phyloP scores from a whole-genome alignment of 192 early-diverging fungal genomes.

The Coemansia sp. region DNA sequence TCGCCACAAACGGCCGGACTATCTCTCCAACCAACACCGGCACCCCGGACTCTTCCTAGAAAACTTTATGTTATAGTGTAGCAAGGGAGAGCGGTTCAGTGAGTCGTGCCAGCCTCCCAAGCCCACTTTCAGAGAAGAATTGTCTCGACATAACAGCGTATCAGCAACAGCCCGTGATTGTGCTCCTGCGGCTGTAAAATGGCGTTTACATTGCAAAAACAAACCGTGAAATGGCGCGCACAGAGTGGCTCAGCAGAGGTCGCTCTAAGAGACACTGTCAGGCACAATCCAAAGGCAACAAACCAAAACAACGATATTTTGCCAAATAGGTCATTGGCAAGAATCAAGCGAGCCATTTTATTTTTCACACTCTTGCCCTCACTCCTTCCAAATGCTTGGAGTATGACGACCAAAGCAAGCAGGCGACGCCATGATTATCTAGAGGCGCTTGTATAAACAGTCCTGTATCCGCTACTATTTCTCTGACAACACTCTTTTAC shows the following conservation, averaged over 20 bases:
- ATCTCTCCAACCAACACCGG: not conserved
- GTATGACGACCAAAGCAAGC: not conserved
- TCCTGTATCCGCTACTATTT: constrained; percentile 2
- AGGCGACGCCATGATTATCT: constrained; percentile 2
- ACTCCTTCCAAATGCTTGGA: not conserved
- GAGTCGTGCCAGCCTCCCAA: not conserved
- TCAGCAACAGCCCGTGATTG: not conserved
- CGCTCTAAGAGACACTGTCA: not conserved
- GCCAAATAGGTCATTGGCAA: constrained; percentile 10
- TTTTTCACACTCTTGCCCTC: constrained; percentile 1
- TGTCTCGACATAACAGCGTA: not conserved
- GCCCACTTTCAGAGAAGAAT: not conserved
- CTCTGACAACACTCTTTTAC: constrained; percentile 6
- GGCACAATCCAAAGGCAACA: constrained; percentile 10
- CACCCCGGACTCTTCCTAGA: not conserved
- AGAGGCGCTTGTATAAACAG: constrained; percentile 8
- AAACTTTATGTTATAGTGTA: not conserved
- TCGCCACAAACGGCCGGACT: constrained; percentile 1
- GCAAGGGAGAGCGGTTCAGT: not conserved
- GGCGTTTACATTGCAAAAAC: not conserved
- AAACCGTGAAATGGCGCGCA: not conserved
- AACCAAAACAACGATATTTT: constrained; percentile 12
- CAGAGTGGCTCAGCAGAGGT: constrained; percentile 4
- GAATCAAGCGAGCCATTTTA: constrained; percentile 1
- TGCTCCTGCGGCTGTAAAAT: not conserved